Percentiles rank a stretch among this genome's conserved stretches.
Evolutionary conservation across 2,329 filamentous ascomycete genomes (phyloP).

Genomic region (Pseudovirgaria hyperparasitica): DNA sequence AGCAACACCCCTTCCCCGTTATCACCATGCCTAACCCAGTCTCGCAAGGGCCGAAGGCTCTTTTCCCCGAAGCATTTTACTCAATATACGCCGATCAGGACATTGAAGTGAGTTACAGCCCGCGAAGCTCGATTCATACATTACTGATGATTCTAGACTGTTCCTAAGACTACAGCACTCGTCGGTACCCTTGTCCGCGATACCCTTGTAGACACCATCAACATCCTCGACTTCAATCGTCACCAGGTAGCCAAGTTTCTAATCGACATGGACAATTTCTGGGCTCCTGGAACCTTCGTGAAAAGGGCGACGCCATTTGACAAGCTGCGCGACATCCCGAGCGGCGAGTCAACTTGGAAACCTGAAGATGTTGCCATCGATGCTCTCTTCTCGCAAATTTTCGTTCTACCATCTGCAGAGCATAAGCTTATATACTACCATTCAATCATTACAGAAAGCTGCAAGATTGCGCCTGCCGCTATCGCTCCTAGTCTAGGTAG

Average conservation of each 20-base stretch:
- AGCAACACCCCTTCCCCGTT: constrained; percentile 65
- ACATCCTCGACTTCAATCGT: constrained; percentile 85
- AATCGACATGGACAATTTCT: constrained; percentile 92
- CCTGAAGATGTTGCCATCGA: constrained; percentile 96
- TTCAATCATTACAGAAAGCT: constrained; percentile 83
- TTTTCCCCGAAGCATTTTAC: constrained; percentile 89
- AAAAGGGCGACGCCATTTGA: constrained; percentile 91
- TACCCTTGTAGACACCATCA: constrained; percentile 81
- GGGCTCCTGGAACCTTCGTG: constrained; percentile 77
- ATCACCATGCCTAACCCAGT: constrained; percentile 67
- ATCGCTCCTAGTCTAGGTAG: constrained; percentile 88
- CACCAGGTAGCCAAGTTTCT: constrained; percentile 76
- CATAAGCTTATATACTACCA: constrained; percentile 97
- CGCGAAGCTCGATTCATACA: constrained; percentile 4
- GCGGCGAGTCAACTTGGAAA: constrained; percentile 77
- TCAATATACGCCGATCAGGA: constrained; percentile 86
- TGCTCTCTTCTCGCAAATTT: constrained; percentile 89
- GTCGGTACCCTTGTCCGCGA: constrained; percentile 77
- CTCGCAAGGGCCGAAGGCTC: constrained; percentile 56
- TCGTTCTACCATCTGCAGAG: constrained; percentile 74
- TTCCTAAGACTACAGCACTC: constrained; percentile 64
- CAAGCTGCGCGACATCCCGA: constrained; percentile 55
- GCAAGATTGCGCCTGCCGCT: constrained; percentile 91
- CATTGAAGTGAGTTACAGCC: constrained; percentile 37
- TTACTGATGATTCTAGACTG: constrained; percentile 39